Conservation (phyloP, 176 grass and related monocot genomes). For the Rhynchospora pubera region DNA sequence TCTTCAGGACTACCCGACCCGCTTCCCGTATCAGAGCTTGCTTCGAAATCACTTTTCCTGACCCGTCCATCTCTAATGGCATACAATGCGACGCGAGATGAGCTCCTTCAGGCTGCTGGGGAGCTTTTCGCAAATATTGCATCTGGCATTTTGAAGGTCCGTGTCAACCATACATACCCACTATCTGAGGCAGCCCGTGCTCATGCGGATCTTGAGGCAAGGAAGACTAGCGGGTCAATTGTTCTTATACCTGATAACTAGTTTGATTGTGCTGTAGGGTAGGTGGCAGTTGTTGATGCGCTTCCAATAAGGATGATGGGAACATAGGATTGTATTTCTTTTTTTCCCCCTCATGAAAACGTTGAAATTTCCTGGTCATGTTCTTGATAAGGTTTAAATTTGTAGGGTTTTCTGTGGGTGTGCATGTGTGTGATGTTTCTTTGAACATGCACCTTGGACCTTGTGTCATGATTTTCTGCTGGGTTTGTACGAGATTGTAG, state of each 20-base stretch:
- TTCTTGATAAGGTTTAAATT: background rate
- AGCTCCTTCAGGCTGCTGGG: slow-evolving; percentile 35
- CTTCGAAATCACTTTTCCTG: slow-evolving; percentile 46
- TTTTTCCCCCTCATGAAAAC: background rate
- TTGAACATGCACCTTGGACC: background rate
- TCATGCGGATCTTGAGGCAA: slow-evolving; percentile 42
- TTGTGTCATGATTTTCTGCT: background rate
- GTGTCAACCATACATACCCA: slow-evolving; percentile 40
- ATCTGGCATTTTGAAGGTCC: slow-evolving; percentile 21
- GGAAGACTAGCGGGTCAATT: slow-evolving; percentile 51
- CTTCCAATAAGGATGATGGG: background rate
- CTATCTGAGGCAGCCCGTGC: slow-evolving; percentile 40
- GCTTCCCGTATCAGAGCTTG: slow-evolving; percentile 32
- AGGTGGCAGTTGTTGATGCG: background rate
- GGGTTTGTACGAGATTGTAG: background rate
- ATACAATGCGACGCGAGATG: slow-evolving; percentile 38
- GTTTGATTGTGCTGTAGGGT: background rate
- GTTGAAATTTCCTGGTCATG: background rate
- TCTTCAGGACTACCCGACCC: slow-evolving; percentile 49
- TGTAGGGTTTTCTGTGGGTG: background rate
- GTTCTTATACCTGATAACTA: slow-evolving; percentile 39
- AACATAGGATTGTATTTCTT: background rate
- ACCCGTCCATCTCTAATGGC: slow-evolving; percentile 45
- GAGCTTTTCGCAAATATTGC: slow-evolving; percentile 35
- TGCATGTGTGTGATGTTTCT: background rate